phyloP scores from a whole-genome alignment of 73 alveolate genomes.

The Diophrys sp. region DNA sequence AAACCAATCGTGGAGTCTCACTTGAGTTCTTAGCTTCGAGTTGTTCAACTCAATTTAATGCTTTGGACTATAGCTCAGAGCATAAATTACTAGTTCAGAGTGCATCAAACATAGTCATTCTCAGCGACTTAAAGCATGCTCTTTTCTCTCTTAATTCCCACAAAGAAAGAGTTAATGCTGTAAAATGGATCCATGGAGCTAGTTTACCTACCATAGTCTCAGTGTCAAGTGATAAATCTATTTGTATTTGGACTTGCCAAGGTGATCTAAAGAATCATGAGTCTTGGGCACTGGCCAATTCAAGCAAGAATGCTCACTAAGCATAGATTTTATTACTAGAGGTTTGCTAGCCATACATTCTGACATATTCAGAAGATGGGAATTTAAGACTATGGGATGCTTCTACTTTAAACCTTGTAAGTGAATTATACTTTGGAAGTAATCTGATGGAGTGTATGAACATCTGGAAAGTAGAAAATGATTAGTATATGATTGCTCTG shows the following conservation, averaged over 20 bases:
- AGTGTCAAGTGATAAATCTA: constrained; percentile 62
- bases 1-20: too few species aligned
- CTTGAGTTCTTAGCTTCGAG: too few species aligned
- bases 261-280: constrained; percentile 4
- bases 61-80: background rate
- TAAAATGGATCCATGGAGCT: constrained; percentile 65
- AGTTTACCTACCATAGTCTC: constrained; percentile 60
- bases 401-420: background rate
- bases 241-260: constrained; percentile 63
- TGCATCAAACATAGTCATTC: constrained; percentile 2
- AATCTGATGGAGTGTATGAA: constrained; percentile 74
- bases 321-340: constrained; percentile 16
- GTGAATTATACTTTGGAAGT: constrained; percentile 61
- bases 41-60: background rate
- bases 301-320: constrained; percentile 43
- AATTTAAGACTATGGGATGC: constrained; percentile 16
- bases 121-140: constrained; percentile 2
- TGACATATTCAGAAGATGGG: constrained; percentile 36
- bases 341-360: constrained; percentile 28
- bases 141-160: constrained; percentile 66
- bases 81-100: background rate
- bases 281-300: constrained; percentile 9
- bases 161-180: constrained; percentile 74
- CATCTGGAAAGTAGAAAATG: constrained; percentile 54
- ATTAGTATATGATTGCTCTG: constrained; percentile 58